phyloP scores from a whole-genome alignment of 1,139 yeast genomes.

The Debaryomyces nepalensis region DNA sequence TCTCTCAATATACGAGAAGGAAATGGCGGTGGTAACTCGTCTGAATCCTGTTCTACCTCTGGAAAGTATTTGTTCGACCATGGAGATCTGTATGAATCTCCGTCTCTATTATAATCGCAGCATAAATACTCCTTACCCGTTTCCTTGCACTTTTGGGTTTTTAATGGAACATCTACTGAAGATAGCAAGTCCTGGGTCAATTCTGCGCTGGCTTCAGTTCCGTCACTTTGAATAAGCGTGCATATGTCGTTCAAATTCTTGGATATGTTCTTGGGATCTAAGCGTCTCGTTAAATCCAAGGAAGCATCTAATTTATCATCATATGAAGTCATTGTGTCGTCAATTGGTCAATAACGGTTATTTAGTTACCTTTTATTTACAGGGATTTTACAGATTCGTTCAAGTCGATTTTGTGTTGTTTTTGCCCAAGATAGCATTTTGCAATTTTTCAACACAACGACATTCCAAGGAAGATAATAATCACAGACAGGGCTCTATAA shows the following conservation, averaged over 20 bases:
- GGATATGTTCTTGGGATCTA: constrained; percentile 74
- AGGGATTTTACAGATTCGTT: not conserved
- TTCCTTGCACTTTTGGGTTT: constrained; percentile 57
- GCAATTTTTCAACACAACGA: not conserved
- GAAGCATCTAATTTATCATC: constrained; percentile 86
- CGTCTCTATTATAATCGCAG: constrained; percentile 95
- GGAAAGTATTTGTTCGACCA: constrained; percentile 87
- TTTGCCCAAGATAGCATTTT: not conserved
- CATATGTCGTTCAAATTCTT: constrained; percentile 71
- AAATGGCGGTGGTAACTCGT: constrained; percentile 65
- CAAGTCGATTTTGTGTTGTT: constrained; percentile 1
- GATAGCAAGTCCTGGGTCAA: constrained; percentile 87
- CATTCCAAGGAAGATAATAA: not conserved
- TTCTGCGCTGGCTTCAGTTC: constrained; percentile 36
- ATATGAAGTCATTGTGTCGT: constrained; percentile 21
- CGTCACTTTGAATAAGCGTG: constrained; percentile 62
- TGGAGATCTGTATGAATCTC: constrained; percentile 91
- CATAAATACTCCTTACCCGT: constrained; percentile 74
- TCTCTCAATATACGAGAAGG: constrained; percentile 73
- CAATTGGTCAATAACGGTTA: constrained; percentile 1
- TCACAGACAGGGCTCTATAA: not conserved
- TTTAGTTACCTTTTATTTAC: not conserved
- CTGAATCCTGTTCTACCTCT: constrained; percentile 44
- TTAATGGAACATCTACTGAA: constrained; percentile 85
- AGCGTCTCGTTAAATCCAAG: constrained; percentile 80